phyloP scores from a whole-genome alignment of 2,329 filamentous ascomycete species.

The Alternaria solani region DNA sequence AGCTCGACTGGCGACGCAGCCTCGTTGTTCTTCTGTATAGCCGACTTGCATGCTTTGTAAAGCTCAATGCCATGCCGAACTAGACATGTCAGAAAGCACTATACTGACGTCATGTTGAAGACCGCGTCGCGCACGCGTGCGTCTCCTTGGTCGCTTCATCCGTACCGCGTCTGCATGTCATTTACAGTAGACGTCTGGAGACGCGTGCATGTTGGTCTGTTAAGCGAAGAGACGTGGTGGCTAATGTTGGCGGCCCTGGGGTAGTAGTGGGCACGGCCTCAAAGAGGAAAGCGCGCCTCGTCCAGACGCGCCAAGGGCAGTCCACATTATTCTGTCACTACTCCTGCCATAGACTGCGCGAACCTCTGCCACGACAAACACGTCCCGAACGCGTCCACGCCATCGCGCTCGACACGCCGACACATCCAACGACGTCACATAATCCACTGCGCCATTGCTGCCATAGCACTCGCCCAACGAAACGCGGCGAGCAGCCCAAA shows the following conservation, averaged over 20 bases:
- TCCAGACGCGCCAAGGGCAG: constrained; percentile 15
- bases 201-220: constrained; percentile 7
- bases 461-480: constrained; percentile 11
- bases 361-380: constrained; percentile 1
- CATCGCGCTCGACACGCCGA: neutral
- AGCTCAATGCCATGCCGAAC: neutral
- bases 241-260: constrained; percentile 1
- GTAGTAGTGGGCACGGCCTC: constrained; percentile 4
- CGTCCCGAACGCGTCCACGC: constrained; percentile 12
- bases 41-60: neutral
- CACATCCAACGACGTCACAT: neutral
- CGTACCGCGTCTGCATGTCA: neutral
- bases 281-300: constrained; percentile 11
- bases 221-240: constrained; percentile 1
- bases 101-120: constrained; percentile 17
- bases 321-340: constrained; percentile 17
- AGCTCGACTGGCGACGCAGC: neutral
- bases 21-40: neutral
- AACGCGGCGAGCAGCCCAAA: constrained; percentile 43
- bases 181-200: neutral
- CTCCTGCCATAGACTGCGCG: constrained; percentile 10
- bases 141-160: too few species aligned
- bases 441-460: neutral
- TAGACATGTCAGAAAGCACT: neutral
- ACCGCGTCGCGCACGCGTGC: constrained; percentile 4